Base-by-base conservation (phyloP, 2,329 filamentous ascomycete genomes). In the Aspergillus fumigatus region DNA sequence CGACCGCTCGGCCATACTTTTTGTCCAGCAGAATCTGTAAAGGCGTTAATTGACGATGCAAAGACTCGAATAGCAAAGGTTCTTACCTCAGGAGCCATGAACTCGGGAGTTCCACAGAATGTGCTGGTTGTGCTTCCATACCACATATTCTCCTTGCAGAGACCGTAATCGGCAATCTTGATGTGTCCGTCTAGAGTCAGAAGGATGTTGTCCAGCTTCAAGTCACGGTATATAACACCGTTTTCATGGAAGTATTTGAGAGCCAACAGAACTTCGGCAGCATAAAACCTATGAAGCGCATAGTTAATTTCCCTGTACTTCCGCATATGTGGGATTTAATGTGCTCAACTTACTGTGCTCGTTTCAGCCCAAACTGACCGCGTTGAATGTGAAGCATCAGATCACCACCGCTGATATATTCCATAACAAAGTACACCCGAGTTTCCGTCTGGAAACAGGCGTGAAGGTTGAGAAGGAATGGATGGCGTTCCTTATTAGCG, bases 101-200 rank as follows among this genome's bases (percentile, higher is more conserved):
- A 99, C 72, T 99, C 94, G 17, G 94, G 94, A n/a, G 94, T 99
- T 75, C 94, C 94, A 72, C 94, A 99, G 80, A 99, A 99, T 7
- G 94, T 99, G 77, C 92, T 93, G 0, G 94, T 99, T 2, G 90
- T 97, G 55, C 90, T 93, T 47, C 92, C 92, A 71, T 95, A 99
- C 92, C 93, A 99, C 94, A 99, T 99, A 67, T 99, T 92, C 73
- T 99, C 94, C 77, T 99, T 99, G 80, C 95, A 99, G 50, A 99
- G 84, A 84, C 94, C 94, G 73, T 96, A 99, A 82, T 99, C 94
- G 53, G 85, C 94, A 80, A 99, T 92, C 82, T 97, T 97, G 80
- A 99, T 96, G 74, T 99, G 94, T 26, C 94, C 94, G 70, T 99
- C 94, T 48, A 96, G 82, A 1, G 92, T 95, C 68, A 99, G 80